These are phyloP conservation scores for Ascochyta lentis DNA, from an alignment of 2,329 filamentous ascomycete genomes.

Conservation along the genomic window DNA sequence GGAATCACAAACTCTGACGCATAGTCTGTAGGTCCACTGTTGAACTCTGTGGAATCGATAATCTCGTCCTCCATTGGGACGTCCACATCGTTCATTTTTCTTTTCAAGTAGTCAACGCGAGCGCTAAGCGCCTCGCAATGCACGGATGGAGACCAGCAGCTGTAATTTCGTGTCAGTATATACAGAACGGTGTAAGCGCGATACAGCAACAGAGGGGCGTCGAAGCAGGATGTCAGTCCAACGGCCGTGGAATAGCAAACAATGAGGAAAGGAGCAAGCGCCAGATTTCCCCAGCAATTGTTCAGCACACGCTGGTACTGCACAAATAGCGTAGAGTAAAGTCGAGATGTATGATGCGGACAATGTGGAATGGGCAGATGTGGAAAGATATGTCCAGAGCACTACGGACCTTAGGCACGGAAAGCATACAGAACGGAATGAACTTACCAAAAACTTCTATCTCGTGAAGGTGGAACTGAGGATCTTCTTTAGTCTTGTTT, in stretches of 20 bases:
- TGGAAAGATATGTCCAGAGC: neutral
- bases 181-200: neutral
- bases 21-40: slow-evolving; percentile 27
- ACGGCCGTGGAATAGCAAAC: neutral
- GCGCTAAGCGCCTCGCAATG: slow-evolving; percentile 27
- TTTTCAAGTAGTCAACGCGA: slow-evolving; percentile 15
- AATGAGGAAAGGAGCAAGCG: neutral
- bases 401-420: neutral
- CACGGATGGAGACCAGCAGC: slow-evolving; percentile 17
- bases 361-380: neutral
- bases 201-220: neutral
- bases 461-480: neutral
- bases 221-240: neutral
- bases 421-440: neutral
- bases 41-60: slow-evolving; percentile 44
- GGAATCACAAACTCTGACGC: slow-evolving; percentile 37
- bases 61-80: slow-evolving; percentile 41
- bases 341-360: too few relatives aligned
- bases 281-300: neutral
- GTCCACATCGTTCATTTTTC: slow-evolving; percentile 39
- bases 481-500: neutral
- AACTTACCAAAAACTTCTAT: slow-evolving; percentile 7
- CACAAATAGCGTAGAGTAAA: neutral
- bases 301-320: neutral
- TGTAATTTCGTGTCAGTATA: slow-evolving; percentile 5